Evolutionary conservation across 2,329 filamentous ascomycete species (phyloP), one percentile per base, ranked within the genome.

Genomic region (Epicoccum sorghinum): DNA sequence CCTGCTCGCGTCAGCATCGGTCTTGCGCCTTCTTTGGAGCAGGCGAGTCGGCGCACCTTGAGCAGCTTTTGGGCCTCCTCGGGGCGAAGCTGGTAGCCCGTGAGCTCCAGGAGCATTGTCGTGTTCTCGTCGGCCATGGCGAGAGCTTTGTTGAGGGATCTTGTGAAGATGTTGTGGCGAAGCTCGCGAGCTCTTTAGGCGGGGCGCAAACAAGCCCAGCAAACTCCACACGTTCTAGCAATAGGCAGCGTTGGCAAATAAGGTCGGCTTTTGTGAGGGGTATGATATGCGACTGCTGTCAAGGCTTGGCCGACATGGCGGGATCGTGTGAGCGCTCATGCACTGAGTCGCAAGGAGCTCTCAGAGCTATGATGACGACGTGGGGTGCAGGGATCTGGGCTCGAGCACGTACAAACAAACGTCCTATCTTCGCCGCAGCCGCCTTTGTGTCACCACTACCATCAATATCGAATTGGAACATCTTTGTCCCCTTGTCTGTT

Each of bases 351-450:
- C 57, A 50, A 56, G 45, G 55, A 57, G 50, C 57, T 56, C 52
- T 49, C 52, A 60, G 54, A 63, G 57, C 59, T 59, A 55, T 50
- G 14, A 55, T 58, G 59, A 55, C 47, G 41, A 44, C 41, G 29
- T 27, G 12, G 18, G 14, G 7, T 44, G 41, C 41, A 44, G 41
- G 41, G 41, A 44, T 44, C 27, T 32, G 40, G 27, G 8, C 40
- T 14, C 27, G 6, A 4, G 23, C n/a, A 13, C 8, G 25, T 29
- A 6, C 27, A 29, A 29, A 2, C 6, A 7, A 7, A 6, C 27
- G 6, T 9, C 27, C 27, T 9, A 7, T 9, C 35, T 45, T 54
- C 40, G 45, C 45, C 45, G 51, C 51, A 38, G 50, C 50, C 10
- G 35, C 45, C 45, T 40, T 27, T 9, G 46, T 48, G 45, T 36